A percentile compares a stretch with the other conserved stretches of the same genome.
Evolutionary conservation across 306 rosid species (phyloP).

Genomic region (Corylus heterophylla): DNA sequence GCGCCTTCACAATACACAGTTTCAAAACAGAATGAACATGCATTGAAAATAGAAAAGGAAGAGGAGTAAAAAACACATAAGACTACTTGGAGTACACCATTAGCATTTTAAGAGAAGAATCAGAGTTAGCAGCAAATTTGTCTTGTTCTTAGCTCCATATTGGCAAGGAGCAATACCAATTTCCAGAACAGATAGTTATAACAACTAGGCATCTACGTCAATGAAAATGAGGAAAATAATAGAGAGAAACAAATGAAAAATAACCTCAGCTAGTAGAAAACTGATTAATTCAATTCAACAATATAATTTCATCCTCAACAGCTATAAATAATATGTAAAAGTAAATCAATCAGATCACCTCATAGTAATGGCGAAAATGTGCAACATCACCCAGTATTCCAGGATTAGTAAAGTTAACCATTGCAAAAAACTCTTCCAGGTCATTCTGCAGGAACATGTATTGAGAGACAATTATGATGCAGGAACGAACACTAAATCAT

Average conservation of each 20-base stretch:
- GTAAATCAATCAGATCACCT: conserved; percentile 52
- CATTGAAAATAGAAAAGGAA: background rate
- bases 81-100: background rate
- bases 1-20: conserved; percentile 58
- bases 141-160: background rate
- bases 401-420: conserved; percentile 95
- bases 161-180: background rate
- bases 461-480: background rate
- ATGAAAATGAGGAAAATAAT: background rate
- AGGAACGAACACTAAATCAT: background rate
- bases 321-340: background rate
- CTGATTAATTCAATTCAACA: background rate
- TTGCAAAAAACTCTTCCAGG: conserved; percentile 88
- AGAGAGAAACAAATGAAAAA: conserved; percentile 1
- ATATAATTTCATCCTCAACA: background rate
- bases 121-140: background rate
- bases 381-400: conserved; percentile 74
- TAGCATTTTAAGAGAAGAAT: background rate
- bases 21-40: conserved; percentile 26
- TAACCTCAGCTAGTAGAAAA: background rate
- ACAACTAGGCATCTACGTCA: background rate
- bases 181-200: background rate
- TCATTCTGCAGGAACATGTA: conserved; percentile 67
- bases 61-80: background rate
- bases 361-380: conserved; percentile 82